phyloP scores from a whole-genome alignment of 345 rosid species.

The Lepidium sativum region DNA sequence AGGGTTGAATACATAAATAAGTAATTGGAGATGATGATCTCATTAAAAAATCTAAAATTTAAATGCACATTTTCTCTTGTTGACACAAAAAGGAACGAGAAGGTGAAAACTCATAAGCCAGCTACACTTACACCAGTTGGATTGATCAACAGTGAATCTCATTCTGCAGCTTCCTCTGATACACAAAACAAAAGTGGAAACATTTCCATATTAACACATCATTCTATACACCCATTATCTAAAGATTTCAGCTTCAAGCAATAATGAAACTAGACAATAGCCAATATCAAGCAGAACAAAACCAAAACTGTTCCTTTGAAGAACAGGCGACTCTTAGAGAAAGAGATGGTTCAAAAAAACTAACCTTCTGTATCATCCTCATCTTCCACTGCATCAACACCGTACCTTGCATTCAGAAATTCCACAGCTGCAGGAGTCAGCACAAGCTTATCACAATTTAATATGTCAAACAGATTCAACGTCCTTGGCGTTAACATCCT shows the following conservation, averaged over 20 bases:
- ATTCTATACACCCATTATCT: no score
- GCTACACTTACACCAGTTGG: background rate
- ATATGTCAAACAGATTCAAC: conserved; percentile 73
- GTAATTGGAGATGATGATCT: background rate
- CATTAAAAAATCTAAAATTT: background rate
- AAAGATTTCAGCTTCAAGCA: background rate
- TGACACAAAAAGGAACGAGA: conserved; percentile 9
- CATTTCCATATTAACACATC: conserved; percentile 2
- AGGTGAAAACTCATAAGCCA: conserved; percentile 15
- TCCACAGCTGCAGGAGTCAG: conserved; percentile 67
- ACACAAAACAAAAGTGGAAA: background rate
- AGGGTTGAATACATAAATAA: background rate
- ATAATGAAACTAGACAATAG: background rate
- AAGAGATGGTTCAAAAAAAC: conserved; percentile 3
- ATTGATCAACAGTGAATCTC: background rate
- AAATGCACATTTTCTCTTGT: conserved; percentile 17
- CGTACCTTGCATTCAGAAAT: conserved; percentile 64
- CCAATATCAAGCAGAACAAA: no score
- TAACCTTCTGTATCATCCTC: conserved; percentile 50
- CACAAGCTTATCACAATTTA: conserved; percentile 79
- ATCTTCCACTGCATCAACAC: conserved; percentile 35
- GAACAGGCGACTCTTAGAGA: background rate
- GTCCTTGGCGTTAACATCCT: conserved; percentile 87
- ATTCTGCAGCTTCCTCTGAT: conserved; percentile 16
- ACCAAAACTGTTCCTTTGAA: background rate